Percentiles rank a stretch among this genome's conserved stretches.
Evolutionary conservation across 148 eudicot species (phyloP).

Genomic region (Vaccinium myrtillus): DNA sequence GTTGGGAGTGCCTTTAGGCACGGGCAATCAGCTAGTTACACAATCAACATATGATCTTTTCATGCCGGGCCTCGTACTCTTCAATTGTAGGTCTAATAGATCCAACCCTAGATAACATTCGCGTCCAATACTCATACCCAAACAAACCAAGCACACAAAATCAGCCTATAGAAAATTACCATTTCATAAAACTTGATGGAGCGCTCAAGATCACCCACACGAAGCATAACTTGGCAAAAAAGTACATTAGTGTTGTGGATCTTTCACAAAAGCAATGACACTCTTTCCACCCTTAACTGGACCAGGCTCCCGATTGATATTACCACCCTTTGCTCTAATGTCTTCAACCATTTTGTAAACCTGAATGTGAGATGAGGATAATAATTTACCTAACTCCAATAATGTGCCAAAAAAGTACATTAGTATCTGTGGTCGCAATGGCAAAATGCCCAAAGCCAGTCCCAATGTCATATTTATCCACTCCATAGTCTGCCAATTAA

Average conservation of each 20-base stretch:
- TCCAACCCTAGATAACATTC: background rate
- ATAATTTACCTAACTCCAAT: background rate
- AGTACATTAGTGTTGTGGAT: too few relatives aligned
- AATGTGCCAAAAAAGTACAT: background rate
- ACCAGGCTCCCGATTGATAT: conserved; percentile 79
- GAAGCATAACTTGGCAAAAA: conserved; percentile 97
- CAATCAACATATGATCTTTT: background rate
- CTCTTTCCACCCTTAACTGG: conserved; percentile 87
- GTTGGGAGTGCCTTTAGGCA: too few relatives aligned
- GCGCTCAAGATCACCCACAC: conserved; percentile 93
- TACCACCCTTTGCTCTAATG: conserved; percentile 75
- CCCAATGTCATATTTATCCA: conserved; percentile 91
- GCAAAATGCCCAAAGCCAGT: conserved; percentile 98
- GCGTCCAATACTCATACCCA: background rate
- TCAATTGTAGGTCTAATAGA: background rate
- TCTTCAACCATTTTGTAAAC: conserved; percentile 83
- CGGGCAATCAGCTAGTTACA: background rate
- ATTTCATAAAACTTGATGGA: conserved; percentile 45
- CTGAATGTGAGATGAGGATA: conserved; percentile 29
- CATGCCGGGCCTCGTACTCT: background rate
- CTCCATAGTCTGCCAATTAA: conserved; percentile 72
- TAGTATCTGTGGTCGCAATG: conserved; percentile 64
- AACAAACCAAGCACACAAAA: background rate
- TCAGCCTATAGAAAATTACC: background rate
- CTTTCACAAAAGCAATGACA: conserved; percentile 87